These are phyloP conservation scores for Fusarium anguioides DNA, from an alignment of 2,329 filamentous ascomycete species.

Conservation along the genomic window DNA sequence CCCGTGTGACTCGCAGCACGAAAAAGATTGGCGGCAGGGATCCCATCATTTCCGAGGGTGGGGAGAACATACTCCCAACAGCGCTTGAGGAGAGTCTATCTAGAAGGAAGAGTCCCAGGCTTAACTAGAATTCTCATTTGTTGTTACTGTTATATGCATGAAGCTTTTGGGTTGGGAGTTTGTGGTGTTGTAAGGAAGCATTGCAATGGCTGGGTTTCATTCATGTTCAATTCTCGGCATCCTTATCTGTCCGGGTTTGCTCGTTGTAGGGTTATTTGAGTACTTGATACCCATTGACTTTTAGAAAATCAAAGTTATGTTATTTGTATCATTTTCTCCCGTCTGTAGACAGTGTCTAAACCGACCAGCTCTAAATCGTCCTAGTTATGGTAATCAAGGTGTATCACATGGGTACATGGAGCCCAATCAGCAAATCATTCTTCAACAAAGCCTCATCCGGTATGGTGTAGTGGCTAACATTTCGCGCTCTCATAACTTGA, in stretches of 20 bases:
- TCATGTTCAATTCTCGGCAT: constrained; percentile 23
- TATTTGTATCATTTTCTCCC: constrained; percentile 20
- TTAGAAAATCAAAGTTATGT: constrained; percentile 36
- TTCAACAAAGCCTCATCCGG: constrained; percentile 27
- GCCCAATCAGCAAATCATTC: no score
- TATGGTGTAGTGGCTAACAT: constrained; percentile 52
- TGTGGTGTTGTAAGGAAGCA: constrained; percentile 20
- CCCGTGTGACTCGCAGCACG: constrained; percentile 50
- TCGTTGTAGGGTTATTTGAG: constrained; percentile 48
- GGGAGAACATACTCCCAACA: constrained; percentile 62
- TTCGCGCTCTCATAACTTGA: constrained; percentile 49
- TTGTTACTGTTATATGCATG: background rate
- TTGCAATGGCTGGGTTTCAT: constrained; percentile 3
- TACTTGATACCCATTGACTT: constrained; percentile 50
- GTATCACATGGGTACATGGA: no score
- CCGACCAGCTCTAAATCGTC: background rate
- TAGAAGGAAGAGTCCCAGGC: constrained; percentile 66
- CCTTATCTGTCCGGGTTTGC: constrained; percentile 11
- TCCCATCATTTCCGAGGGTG: constrained; percentile 55
- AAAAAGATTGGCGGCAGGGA: constrained; percentile 45
- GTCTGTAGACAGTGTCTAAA: no score
- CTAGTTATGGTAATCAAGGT: no score
- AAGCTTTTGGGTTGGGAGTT: constrained; percentile 30
- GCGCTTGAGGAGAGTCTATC: constrained; percentile 59
- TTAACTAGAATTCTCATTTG: constrained; percentile 49